Evolutionary conservation across 2,329 filamentous ascomycete genomes (phyloP), one percentile per base, ranked within the genome.

Genomic region (Exserohilum turcica): DNA sequence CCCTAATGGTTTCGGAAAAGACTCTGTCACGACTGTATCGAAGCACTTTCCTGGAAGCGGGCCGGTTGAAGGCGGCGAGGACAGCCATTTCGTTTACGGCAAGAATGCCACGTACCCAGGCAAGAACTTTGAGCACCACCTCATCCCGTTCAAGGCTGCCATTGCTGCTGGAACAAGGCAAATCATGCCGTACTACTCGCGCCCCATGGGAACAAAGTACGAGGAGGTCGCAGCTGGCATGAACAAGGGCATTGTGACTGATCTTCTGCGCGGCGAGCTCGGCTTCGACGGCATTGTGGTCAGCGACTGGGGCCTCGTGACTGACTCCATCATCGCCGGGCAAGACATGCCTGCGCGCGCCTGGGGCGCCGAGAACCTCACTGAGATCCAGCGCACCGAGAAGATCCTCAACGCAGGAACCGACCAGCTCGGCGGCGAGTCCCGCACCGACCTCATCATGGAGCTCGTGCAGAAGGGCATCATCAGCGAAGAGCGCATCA

Each of bases 11-110:
- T 67, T 81, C n/a, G 79, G 80, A 0, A 58, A 66, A 0, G 55
- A 75, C 24, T 79, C 78, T 2, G 76, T 82, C 3, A 76, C 75
- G 1, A 79, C 80, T 0, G 76, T 82, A 1, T 81, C 80, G 0
- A 83, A 83, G 65, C 80, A 84, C 56, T 83, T 84, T 59, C 80
- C 81, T 0, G 81, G 81, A 4, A 79, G 76, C 6, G 81, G 81
- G 0, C 76, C 80, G 0, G 74, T 79, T 60, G 68, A 80, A 51
- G 68, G 79, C 40, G 81, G 81, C 16, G 79, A 82, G 40, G 81
- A 83, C 59, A 77, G 79, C 13, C 81, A 83, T 48, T 83, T 83
- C 54, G 65, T 66, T 0, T 82, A 82, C 50, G 81, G 81, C 28
- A 80, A 81, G 62, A 80, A 83, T 48, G 57, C 67, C 1, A 77